Evolutionary conservation across 1,284 basidiomycete species (phyloP).

Genomic region (Microbotryum violaceum): DNA sequence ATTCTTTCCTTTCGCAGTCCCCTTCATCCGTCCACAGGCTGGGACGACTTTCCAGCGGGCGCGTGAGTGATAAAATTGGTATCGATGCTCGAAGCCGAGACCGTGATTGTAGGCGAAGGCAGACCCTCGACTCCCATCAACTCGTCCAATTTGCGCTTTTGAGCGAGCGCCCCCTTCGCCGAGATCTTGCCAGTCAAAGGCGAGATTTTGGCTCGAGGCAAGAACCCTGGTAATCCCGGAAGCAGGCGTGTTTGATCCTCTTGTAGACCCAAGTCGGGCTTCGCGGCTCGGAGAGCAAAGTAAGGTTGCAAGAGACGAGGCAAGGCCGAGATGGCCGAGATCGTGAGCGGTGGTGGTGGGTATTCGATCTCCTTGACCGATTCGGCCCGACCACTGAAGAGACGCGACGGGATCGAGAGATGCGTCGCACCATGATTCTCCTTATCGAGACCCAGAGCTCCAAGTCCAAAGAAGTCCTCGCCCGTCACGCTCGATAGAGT

Average conservation of each 20-base stretch:
- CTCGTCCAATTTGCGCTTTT: too few relatives aligned
- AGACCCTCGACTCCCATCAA: too few relatives aligned
- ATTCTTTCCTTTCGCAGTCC: too few relatives aligned
- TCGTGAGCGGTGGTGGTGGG: slow-evolving; percentile 67
- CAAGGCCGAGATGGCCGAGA: slow-evolving; percentile 59
- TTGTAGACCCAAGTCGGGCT: slow-evolving; percentile 24
- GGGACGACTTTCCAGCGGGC: too few relatives aligned
- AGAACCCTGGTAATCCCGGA: slow-evolving; percentile 4
- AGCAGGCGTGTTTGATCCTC: slow-evolving; percentile 20
- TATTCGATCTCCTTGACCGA: slow-evolving; percentile 44
- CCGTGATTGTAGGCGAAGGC: too few relatives aligned
- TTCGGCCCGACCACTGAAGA: slow-evolving; percentile 62
- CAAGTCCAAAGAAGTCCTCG: slow-evolving; percentile 86
- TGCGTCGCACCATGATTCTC: slow-evolving; percentile 66
- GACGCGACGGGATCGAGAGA: slow-evolving; percentile 67
- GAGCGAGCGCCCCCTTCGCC: slow-evolving; percentile 12
- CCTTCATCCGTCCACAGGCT: too few relatives aligned
- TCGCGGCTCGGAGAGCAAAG: slow-evolving; percentile 40
- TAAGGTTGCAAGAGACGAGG: slow-evolving; percentile 76
- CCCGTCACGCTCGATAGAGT: slow-evolving; percentile 80
- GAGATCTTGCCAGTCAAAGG: slow-evolving; percentile 16
- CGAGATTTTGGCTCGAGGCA: slow-evolving; percentile 23
- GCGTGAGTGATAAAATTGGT: too few relatives aligned
- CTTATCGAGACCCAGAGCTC: slow-evolving; percentile 76
- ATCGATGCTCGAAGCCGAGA: too few relatives aligned